These are phyloP conservation scores for Lathyrus aphaca DNA, from an alignment of 306 rosid species.

Conservation along the genomic window DNA sequence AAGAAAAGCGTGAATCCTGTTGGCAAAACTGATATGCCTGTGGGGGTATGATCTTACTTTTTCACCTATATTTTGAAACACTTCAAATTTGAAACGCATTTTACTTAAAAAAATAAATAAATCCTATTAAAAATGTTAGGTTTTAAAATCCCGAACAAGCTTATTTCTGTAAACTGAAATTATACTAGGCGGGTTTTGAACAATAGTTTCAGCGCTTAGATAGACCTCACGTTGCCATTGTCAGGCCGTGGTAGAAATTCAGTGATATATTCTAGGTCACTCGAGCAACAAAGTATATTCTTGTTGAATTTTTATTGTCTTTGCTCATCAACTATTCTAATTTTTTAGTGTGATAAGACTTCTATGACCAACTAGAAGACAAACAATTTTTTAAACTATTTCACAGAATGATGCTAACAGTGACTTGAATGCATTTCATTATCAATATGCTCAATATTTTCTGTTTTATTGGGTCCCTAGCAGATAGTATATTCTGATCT, in stretches of 20 bases:
- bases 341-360: conserved; percentile 19
- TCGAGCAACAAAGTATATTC: conserved; percentile 13
- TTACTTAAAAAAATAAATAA: conserved; percentile 10
- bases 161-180: conserved; percentile 6
- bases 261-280: conserved; percentile 26
- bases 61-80: conserved; percentile 22
- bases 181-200: conserved; percentile 11
- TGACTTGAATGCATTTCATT: conserved; percentile 18
- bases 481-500: conserved; percentile 11
- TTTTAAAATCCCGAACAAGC: conserved; percentile 18
- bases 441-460: conserved; percentile 18
- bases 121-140: not conserved
- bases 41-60: conserved; percentile 55
- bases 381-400: conserved; percentile 20
- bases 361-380: conserved; percentile 12
- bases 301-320: conserved; percentile 19
- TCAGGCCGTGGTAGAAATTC: conserved; percentile 24
- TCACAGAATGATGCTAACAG: conserved; percentile 19
- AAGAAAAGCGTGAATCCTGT: conserved; percentile 38
- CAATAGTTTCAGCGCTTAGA: conserved; percentile 4
- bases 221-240: conserved; percentile 14
- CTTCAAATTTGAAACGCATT: conserved; percentile 19
- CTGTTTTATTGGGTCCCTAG: conserved; percentile 25
- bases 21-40: conserved; percentile 47
- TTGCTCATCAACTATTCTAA: conserved; percentile 16